Conservation (phyloP, 2,329 filamentous ascomycete species). For the Allantophomopsis lycopodina region DNA sequence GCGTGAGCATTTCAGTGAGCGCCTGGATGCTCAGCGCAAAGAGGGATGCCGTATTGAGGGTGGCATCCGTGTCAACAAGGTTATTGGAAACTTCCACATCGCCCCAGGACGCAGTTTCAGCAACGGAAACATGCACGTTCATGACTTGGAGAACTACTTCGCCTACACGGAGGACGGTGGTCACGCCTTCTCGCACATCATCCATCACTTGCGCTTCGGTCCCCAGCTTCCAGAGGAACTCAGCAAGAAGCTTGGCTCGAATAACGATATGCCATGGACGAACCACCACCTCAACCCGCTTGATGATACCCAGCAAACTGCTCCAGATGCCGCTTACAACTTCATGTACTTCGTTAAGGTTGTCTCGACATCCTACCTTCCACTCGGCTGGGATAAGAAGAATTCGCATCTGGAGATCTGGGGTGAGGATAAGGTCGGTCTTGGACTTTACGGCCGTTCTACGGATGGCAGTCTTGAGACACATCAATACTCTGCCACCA, state of each 20-base stretch:
- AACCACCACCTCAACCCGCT: constrained; percentile 89
- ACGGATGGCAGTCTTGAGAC: constrained; percentile 80
- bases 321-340: constrained; percentile 75
- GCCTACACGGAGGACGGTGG: constrained; percentile 51
- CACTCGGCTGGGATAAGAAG: constrained; percentile 71
- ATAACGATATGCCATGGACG: constrained; percentile 51
- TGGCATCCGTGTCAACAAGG: constrained; percentile 89
- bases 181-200: constrained; percentile 80
- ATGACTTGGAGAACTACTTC: constrained; percentile 94
- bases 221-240: constrained; percentile 73
- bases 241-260: constrained; percentile 39
- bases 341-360: constrained; percentile 99
- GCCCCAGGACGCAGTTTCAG: constrained; percentile 93
- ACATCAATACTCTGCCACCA: constrained; percentile 96
- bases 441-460: constrained; percentile 55
- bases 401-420: constrained; percentile 22
- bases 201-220: constrained; percentile 86
- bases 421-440: constrained; percentile 38
- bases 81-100: constrained; percentile 96
- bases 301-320: constrained; percentile 65
- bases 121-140: constrained; percentile 92
- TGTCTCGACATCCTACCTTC: constrained; percentile 87
- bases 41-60: constrained; percentile 95
- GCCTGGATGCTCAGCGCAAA: constrained; percentile 71
- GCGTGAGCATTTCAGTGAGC: constrained; percentile 85